Conservation (phyloP, 164 flowering plant species). For the Liquidambar formosana region DNA sequence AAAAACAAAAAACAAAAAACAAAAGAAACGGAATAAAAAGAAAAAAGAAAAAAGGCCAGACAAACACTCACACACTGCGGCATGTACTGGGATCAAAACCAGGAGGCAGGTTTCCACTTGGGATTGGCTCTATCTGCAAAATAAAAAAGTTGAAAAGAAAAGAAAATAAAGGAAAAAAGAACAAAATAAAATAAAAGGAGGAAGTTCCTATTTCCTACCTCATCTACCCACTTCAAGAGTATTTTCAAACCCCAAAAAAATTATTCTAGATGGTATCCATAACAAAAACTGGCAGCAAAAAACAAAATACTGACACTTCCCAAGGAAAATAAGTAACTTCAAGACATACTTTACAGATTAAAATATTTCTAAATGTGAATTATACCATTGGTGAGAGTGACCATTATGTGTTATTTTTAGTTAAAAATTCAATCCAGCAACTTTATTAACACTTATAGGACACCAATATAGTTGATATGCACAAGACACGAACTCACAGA, state of each 20-base stretch:
- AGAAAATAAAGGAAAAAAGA: constrained; percentile 22
- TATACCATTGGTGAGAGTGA: no score
- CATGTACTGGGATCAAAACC: constrained; percentile 99
- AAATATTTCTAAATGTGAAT: no score
- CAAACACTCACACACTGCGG: constrained; percentile 99
- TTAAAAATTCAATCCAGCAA: no score
- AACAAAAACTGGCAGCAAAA: no score
- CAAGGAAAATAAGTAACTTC: no score
- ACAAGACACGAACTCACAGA: no score
- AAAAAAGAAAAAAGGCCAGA: constrained; percentile 21
- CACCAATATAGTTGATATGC: no score
- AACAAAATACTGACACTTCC: no score
- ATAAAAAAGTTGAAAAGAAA: constrained; percentile 38
- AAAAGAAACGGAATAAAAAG: constrained; percentile 13
- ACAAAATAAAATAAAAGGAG: constrained; percentile 10
- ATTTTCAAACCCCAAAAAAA: neutral
- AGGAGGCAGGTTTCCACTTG: constrained; percentile 99
- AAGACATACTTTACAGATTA: no score
- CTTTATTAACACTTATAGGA: no score
- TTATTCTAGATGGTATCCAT: no score
- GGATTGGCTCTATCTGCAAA: constrained; percentile 99
- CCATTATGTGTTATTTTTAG: no score
- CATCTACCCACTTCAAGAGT: constrained; percentile 9
- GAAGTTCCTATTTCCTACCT: neutral
- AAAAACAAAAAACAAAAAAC: constrained; percentile 6